phyloP scores from a whole-genome alignment of 306 rosid species.

The Malus sieversii region DNA sequence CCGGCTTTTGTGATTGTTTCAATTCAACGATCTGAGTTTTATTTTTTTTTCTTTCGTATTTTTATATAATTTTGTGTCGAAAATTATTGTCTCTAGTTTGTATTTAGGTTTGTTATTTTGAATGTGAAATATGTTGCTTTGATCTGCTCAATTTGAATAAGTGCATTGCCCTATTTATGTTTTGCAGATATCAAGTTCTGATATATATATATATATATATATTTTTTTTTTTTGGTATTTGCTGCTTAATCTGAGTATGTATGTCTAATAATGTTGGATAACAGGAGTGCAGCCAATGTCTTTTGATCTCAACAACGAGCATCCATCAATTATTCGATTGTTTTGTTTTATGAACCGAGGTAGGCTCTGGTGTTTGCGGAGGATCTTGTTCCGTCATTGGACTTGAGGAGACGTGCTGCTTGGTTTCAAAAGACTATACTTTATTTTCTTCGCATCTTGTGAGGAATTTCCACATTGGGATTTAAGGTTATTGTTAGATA shows the following conservation, averaged over 20 bases:
- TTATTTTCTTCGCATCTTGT: neutral
- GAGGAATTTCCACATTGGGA: neutral
- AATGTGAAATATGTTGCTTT: neutral
- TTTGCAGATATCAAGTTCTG: neutral
- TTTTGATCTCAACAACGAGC: slow-evolving; percentile 29
- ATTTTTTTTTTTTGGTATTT: neutral
- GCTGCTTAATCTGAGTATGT: neutral
- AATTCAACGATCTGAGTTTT: neutral
- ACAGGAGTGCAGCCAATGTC: slow-evolving; percentile 42
- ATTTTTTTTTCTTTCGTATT: neutral
- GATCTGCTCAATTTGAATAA: neutral
- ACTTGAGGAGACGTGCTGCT: slow-evolving; percentile 22
- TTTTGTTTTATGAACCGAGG: slow-evolving; percentile 36
- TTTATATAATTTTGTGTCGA: neutral
- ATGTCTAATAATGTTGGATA: slow-evolving; percentile 8
- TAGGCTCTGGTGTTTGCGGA: slow-evolving; percentile 37
- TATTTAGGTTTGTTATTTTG: neutral
- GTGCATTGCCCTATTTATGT: neutral
- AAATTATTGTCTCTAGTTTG: neutral
- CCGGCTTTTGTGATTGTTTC: neutral
- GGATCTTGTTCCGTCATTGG: slow-evolving; percentile 47
- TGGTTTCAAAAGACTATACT: neutral
- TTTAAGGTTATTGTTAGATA: neutral
- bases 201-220: neutral
- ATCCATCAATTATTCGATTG: slow-evolving; percentile 4